These are phyloP conservation scores for Alternaria sp. DNA, from an alignment of 2,329 filamentous ascomycete species.

Conservation along the genomic window DNA sequence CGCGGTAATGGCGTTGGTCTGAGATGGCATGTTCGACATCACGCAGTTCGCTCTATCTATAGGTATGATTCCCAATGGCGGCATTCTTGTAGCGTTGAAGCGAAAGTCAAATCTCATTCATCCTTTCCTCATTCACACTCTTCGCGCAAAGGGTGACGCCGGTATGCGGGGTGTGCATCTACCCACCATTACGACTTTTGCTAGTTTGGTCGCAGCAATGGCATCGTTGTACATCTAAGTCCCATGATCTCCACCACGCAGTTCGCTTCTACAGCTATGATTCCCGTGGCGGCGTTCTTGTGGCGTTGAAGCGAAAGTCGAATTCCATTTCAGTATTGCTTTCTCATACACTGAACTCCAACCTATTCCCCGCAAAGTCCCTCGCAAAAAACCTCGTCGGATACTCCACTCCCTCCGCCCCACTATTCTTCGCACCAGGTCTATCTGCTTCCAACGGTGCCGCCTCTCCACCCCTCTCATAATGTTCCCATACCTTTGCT, in stretches of 20 bases:
- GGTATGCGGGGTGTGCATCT: no score
- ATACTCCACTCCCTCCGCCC: conserved; percentile 63
- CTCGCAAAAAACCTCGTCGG: conserved; percentile 67
- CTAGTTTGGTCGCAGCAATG: no score
- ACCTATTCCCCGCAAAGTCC: conserved; percentile 50
- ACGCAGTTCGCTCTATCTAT: no score
- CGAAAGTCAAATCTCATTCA: neutral
- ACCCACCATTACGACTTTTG: no score
- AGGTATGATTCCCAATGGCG: no score
- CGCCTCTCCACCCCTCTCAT: conserved; percentile 54
- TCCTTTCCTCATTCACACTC: no score
- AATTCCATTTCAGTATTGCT: neutral
- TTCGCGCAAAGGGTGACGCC: no score
- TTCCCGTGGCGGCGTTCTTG: neutral
- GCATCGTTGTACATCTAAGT: neutral
- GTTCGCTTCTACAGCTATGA: no score
- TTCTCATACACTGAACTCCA: conserved; percentile 48
- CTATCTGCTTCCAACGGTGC: conserved; percentile 63
- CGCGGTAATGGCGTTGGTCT: neutral
- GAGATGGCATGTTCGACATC: neutral
- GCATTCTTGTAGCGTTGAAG: neutral
- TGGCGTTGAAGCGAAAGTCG: neutral
- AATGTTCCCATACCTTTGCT: conserved; percentile 50
- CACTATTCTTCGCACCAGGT: conserved; percentile 56
- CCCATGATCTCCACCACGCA: no score